Percentiles rank a stretch among this genome's conserved stretches.
Conservation (phyloP, 1,139 yeast genomes). For the Scheffersomyces segobiensis region DNA sequence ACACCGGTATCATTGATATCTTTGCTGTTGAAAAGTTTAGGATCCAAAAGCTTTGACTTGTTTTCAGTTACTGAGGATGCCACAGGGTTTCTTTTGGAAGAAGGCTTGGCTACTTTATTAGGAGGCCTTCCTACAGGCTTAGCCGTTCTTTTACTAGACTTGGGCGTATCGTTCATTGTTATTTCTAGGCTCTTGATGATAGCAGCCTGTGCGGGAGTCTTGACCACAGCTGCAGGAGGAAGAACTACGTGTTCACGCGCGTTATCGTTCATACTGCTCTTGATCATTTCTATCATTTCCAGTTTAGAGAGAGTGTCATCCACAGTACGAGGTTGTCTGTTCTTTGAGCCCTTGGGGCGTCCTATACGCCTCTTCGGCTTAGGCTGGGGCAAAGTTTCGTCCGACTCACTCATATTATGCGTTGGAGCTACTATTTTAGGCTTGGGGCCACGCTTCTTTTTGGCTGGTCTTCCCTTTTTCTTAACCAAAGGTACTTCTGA, state of each 20-base stretch:
- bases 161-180: not conserved
- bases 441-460: not conserved
- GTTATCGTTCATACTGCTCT: not conserved
- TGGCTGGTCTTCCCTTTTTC: constrained; percentile 2
- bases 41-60: not conserved
- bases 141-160: not conserved
- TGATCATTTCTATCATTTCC: not conserved
- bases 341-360: not conserved
- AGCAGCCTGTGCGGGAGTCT: not conserved
- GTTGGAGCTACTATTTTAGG: not conserved
- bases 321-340: not conserved
- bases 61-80: not conserved
- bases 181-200: not conserved
- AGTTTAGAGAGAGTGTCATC: not conserved
- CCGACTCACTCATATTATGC: not conserved
- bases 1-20: not conserved
- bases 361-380: not conserved
- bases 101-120: not conserved
- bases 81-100: not conserved
- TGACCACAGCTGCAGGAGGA: not conserved
- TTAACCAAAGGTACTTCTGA: not conserved
- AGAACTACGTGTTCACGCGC: not conserved
- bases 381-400: not conserved
- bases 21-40: not conserved
- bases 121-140: not conserved